Base-by-base conservation (phyloP, 2,329 filamentous ascomycete genomes). In the Penicillium sp. region DNA sequence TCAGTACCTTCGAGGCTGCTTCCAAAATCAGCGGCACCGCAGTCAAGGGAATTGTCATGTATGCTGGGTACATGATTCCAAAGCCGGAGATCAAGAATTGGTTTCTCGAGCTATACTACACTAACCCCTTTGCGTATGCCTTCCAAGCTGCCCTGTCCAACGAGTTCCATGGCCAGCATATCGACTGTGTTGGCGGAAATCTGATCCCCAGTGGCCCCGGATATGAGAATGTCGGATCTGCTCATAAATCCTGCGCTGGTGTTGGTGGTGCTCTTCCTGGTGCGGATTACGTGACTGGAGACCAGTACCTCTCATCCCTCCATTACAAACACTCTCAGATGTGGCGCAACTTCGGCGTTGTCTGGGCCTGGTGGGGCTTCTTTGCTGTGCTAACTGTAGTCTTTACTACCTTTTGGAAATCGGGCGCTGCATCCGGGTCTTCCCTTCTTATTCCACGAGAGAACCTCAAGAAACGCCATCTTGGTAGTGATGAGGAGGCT, bases 381-480 rank as follows among this genome's bases (percentile, higher is more conserved):
- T 89, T 83, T 59, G 83, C 85, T 16, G 79, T 58, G 2, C 66
- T 88, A 3, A 89, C 87, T 0, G 81, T 89, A 46, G 70, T 82
- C 54, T 79, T 79, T 31, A 90, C 87, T 0, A 75, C 75, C 1
- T 75, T 77, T 14, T 89, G 87, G 88, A 79, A 81, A 31, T 73
- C 81, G 2, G 70, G 80, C 0, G 80, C 80, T 0, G 83, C 84
- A 49, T 77, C 78, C n/a, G 83, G 84, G 0, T 79, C 80, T 1
- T 79, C 79, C 31, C 77, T 89, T 2, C 71, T 90, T 1, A 83
- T 90, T 37, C 88, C 88, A 0, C 81, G 87, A 4, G 86, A 89
- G 69, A 82, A 81, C 27, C 74, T 79, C 36, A 78, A 81, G 57
- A 69, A 78, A 14, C 69, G 71, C 2, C 60, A 67, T 0, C 63